Evolutionary conservation across 345 rosid species (phyloP), one percentile per base, ranked within the genome.

Genomic region (Ceriops decandra): DNA sequence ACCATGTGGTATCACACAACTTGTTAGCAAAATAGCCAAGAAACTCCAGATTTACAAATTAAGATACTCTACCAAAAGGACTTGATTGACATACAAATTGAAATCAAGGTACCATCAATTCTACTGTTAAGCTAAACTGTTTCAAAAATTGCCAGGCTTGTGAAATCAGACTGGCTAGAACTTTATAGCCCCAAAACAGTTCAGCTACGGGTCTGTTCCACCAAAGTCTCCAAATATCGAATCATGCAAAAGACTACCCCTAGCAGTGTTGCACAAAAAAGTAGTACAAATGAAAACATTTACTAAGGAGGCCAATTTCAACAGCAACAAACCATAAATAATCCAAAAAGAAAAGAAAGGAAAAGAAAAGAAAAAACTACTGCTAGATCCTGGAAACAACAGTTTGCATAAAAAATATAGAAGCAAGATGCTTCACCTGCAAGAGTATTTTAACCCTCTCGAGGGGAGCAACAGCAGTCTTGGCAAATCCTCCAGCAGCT

Each of bases 401-500:
- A 11, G 51, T 3, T 31, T 19, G 30, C 20, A 17, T 47, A 24
- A 58, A 52, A 5, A 5, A 35, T 13, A 6, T 42, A 59, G 56
- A 22, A 26, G 36, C 33, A 24, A 24, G 26, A 67, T 8, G 56
- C 27, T 51, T 79, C 68, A 93, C 98, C 98, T 91, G 98, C 78
- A 93, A 74, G 6, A 93, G 88, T 67, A 93, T 93, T 73, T 93
- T 93, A 76, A 74, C 85, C 70, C 99, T 87, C 66, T 91, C 97
- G 47, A 95, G 84, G 28, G 97, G 99, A 5, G 97, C 99, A 75
- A 95, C 87, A 7, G 91, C 90, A 70, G 96, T 88, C 75, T 95
- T 95, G 20, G 97, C 96, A 76, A 95, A 64, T 8, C 86, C 98
- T 1, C 98, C 98, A 26, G 97, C 98, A 82, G 89, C 91, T 57